These are phyloP conservation scores for Aureobasidium musti DNA, from an alignment of 2,329 filamentous ascomycete genomes.

Conservation along the genomic window DNA sequence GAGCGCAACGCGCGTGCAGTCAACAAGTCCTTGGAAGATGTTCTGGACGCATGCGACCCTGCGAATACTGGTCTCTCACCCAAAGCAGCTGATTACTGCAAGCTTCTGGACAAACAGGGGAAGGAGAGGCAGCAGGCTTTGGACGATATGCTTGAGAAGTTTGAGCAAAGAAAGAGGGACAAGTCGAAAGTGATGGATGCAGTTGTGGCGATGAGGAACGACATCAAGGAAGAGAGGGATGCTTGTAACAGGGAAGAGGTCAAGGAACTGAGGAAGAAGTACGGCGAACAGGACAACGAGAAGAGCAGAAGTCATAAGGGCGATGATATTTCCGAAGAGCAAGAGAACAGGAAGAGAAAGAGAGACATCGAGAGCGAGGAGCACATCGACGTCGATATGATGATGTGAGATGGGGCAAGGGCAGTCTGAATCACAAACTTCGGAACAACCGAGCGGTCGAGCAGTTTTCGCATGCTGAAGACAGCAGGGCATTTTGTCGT, in stretches of 20 bases:
- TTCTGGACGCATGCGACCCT: neutral
- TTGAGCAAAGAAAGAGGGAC: neutral
- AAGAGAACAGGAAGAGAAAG: constrained; percentile 6
- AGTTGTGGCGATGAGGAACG: constrained; percentile 24
- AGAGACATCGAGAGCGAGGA: neutral
- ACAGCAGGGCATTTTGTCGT: no score
- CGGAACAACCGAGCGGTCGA: neutral
- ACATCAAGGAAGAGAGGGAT: neutral
- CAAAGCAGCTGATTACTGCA: neutral
- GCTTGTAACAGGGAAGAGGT: neutral
- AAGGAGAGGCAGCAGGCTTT: neutral
- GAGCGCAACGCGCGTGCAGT: neutral
- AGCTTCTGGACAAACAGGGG: neutral
- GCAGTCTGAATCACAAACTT: neutral
- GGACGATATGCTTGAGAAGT: neutral
- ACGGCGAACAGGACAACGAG: neutral
- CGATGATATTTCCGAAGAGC: neutral
- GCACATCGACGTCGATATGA: neutral
- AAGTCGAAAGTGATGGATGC: neutral
- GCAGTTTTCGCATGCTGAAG: neutral
- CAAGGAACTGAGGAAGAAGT: neutral
- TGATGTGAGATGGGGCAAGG: neutral
- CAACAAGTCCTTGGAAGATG: neutral
- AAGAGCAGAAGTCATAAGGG: neutral
- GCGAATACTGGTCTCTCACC: neutral